phyloP scores from a whole-genome alignment of 441 rosid species.

The Mallotus japonicus region DNA sequence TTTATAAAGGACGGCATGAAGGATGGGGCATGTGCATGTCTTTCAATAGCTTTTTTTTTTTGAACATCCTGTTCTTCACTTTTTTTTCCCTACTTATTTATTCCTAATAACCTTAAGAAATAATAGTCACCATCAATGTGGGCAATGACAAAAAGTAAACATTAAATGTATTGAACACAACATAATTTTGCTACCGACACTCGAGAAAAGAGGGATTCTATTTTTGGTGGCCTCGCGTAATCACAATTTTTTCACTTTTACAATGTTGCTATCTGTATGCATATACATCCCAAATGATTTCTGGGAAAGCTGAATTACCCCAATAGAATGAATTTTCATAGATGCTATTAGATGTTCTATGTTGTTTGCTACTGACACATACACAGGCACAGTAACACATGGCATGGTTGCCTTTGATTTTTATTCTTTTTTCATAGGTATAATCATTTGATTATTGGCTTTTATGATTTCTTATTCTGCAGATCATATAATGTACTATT shows the following conservation, averaged over 20 bases:
- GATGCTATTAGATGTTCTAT: not conserved
- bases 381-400: not conserved
- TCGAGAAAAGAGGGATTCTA: not conserved
- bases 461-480: conserved; percentile 25
- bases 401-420: not conserved
- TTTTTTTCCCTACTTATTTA: not conserved
- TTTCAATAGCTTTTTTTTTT: not conserved
- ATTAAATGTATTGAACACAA: not conserved
- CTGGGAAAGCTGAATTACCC: not conserved
- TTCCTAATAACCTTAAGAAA: not conserved
- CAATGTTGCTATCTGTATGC: not conserved
- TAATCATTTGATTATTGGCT: conserved; percentile 12
- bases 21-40: conserved; percentile 1
- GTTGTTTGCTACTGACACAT: not conserved
- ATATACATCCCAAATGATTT: not conserved
- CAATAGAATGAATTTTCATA: not conserved
- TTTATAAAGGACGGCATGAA: conserved; percentile 4
- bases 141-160: not conserved
- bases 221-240: conserved; percentile 5
- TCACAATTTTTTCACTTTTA: not conserved
- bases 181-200: conserved; percentile 13
- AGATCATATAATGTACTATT: conserved; percentile 75
- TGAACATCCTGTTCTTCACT: not conserved
- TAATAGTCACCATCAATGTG: not conserved
- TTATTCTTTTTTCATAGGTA: not conserved